A percentile compares a stretch with the other conserved stretches of the same genome.
Conservation (phyloP, 495 filamentous ascomycete genomes). For the Beverwykella pulmonaria region DNA sequence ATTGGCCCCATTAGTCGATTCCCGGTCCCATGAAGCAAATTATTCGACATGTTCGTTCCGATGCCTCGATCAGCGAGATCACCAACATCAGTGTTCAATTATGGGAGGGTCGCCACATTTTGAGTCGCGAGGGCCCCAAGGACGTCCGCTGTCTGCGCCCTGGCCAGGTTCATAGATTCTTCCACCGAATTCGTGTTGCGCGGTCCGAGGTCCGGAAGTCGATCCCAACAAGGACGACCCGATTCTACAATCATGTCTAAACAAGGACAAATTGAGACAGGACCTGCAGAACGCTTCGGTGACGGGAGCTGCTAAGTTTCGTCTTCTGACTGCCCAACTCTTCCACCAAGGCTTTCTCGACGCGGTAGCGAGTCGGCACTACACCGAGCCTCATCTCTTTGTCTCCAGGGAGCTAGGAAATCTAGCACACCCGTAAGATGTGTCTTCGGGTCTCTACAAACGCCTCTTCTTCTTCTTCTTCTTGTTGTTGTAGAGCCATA, state of each 20-base stretch:
- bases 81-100: not conserved
- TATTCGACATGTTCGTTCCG: conserved; percentile 2
- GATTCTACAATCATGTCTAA: not conserved
- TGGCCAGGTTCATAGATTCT: conserved; percentile 10
- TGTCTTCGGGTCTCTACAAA: conserved; percentile 2
- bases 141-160: not conserved
- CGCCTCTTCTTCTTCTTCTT: not conserved
- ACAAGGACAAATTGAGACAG: not conserved
- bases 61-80: not conserved
- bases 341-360: not conserved
- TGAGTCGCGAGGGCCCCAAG: not conserved
- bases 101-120: not conserved
- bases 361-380: not conserved
- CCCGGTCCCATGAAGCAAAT: not conserved
- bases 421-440: not conserved
- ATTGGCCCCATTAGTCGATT: conserved; percentile 3
- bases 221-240: conserved; percentile 2
- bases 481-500: not conserved
- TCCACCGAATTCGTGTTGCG: not conserved
- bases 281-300: not conserved
- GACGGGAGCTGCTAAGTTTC: not conserved
- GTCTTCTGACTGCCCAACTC: not conserved
- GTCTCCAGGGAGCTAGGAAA: not conserved
- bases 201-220: not conserved
- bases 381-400: not conserved